A percentile compares a stretch with the other conserved stretches of the same genome.
phyloP scores from a whole-genome alignment of 1,284 basidiomycete genomes.

The Ustilago hordei region DNA sequence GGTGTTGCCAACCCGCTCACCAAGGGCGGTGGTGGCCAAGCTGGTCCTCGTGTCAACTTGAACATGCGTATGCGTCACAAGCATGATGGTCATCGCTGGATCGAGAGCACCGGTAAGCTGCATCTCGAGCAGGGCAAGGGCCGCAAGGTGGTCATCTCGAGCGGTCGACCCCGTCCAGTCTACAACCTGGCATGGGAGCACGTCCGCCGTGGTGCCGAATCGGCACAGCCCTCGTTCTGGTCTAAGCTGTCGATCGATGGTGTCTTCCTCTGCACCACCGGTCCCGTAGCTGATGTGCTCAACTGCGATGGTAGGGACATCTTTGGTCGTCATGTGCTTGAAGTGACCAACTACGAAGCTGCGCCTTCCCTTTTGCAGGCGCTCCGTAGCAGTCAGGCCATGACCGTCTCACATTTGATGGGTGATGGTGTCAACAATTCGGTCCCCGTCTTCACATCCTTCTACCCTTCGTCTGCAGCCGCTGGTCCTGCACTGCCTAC shows the following conservation, averaged over 20 bases:
- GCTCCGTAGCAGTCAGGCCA: conserved; percentile 48
- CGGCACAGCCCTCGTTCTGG: conserved; percentile 58
- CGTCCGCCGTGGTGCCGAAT: conserved; percentile 47
- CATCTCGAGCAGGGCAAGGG: conserved; percentile 68
- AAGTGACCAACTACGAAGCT: conserved; percentile 57
- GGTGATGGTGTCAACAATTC: conserved; percentile 44
- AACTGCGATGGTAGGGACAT: conserved; percentile 49
- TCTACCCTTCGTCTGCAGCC: conserved; percentile 58
- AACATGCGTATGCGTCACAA: conserved; percentile 65
- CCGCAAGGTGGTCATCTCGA: conserved; percentile 65
- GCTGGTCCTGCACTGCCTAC: conserved; percentile 50
- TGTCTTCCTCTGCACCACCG: conserved; percentile 56
- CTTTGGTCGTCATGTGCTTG: conserved; percentile 54
- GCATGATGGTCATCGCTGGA: conserved; percentile 58
- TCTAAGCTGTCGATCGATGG: conserved; percentile 61
- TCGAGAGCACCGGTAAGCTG: conserved; percentile 63
- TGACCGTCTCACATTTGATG: conserved; percentile 56
- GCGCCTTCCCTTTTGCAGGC: conserved; percentile 55
- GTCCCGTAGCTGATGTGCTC: conserved; percentile 47
- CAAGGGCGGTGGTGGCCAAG: conserved; percentile 66
- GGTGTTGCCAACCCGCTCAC: conserved; percentile 60
- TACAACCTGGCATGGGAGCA: conserved; percentile 63
- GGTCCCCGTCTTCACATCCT: conserved; percentile 56
- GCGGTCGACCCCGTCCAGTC: conserved; percentile 57
- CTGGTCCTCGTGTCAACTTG: conserved; percentile 63